A percentile compares a stretch with the other conserved stretches of the same genome.
Conservation (phyloP, 1,284 basidiomycete genomes). For the Athelia psychrophila region DNA sequence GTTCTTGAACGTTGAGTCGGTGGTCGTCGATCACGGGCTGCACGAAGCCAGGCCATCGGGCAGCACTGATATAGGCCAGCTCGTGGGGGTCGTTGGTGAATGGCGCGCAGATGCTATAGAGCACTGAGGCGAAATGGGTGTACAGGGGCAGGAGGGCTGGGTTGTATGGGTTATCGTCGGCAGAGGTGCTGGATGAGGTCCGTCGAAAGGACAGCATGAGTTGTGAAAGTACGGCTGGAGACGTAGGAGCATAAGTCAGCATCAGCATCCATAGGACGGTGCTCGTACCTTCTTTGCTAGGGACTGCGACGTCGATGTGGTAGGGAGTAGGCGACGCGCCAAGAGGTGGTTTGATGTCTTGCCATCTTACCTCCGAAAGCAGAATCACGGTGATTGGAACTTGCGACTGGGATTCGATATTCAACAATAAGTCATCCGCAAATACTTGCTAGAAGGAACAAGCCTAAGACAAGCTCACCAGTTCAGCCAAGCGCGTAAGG, state of each 20-base stretch:
- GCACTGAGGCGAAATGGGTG: conserved; percentile 59
- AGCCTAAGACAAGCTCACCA: conserved; percentile 49
- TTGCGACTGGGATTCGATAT: not conserved
- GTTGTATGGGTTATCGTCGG: conserved; percentile 41
- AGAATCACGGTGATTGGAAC: conserved; percentile 57
- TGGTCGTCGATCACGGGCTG: conserved; percentile 62
- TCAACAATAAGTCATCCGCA: not conserved
- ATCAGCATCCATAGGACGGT: not conserved
- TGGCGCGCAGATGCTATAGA: conserved; percentile 63
- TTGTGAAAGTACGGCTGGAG: conserved; percentile 35
- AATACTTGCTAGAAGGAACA: not conserved
- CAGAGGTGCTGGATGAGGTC: conserved; percentile 14
- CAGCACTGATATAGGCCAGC: conserved; percentile 71
- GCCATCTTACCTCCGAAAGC: conserved; percentile 70
- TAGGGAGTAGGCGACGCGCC: conserved; percentile 78
- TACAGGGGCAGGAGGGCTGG: conserved; percentile 59
- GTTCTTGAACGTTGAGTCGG: conserved; percentile 4
- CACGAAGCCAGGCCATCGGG: conserved; percentile 79
- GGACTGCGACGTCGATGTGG: conserved; percentile 59
- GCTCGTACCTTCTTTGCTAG: conserved; percentile 58
- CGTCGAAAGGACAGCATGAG: conserved; percentile 30
- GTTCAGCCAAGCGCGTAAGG: conserved; percentile 67
- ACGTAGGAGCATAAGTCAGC: conserved; percentile 14
- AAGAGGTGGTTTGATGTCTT: conserved; percentile 65
- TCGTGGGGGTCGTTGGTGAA: conserved; percentile 70